A percentile compares a stretch with the other conserved stretches of the same genome.
Conservation (phyloP, 208 protist genomes). For the Endotrypanum monterogeii region DNA sequence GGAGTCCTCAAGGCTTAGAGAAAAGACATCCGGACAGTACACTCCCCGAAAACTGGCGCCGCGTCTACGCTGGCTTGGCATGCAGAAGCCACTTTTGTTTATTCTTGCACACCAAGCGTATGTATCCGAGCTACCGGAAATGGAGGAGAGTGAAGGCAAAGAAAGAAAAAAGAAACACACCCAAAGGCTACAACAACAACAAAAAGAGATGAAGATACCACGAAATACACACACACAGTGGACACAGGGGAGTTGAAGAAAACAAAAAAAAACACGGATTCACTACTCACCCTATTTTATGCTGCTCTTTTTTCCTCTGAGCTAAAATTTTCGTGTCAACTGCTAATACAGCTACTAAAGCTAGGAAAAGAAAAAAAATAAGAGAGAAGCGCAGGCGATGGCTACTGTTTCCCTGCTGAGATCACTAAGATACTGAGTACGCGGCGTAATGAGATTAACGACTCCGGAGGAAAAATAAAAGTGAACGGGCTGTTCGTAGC, state of each 20-base stretch:
- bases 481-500: background rate
- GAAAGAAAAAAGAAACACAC: background rate
- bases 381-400: background rate
- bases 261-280: background rate
- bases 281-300: no score
- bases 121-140: background rate
- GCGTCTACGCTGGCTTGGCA: conserved; percentile 45
- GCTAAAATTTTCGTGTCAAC: background rate
- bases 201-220: background rate
- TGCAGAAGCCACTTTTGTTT: background rate
- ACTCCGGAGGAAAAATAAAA: background rate
- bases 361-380: background rate
- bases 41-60: conserved; percentile 51
- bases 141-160: background rate
- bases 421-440: background rate
- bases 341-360: background rate
- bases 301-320: no score
- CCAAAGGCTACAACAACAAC: background rate
- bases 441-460: background rate
- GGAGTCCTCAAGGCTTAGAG: conserved; percentile 18
- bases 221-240: background rate
- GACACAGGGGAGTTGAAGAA: background rate
- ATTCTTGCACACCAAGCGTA: background rate
- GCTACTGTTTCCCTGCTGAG: background rate
- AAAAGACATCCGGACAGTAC: conserved; percentile 29